These are phyloP conservation scores for Zizania latifolia DNA, from an alignment of 176 grass and related monocot genomes.

Conservation along the genomic window DNA sequence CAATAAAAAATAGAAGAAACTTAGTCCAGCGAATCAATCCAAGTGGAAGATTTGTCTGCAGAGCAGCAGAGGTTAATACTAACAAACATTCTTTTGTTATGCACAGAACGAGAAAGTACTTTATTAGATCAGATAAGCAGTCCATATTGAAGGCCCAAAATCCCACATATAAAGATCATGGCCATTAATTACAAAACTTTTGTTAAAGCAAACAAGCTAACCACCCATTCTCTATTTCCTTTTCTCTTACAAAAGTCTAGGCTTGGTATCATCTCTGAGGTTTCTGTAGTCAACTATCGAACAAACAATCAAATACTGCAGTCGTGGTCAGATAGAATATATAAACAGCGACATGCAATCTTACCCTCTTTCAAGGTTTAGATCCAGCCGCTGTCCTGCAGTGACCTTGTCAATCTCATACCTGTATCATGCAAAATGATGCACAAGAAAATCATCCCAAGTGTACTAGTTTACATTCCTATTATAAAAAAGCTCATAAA, in stretches of 20 bases:
- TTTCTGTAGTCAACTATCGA: background rate
- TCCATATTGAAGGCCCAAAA: conserved; percentile 4
- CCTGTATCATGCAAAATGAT: conserved; percentile 34
- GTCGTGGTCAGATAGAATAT: background rate
- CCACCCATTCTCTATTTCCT: background rate
- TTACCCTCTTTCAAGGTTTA: conserved; percentile 99
- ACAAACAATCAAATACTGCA: background rate
- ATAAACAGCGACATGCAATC: conserved; percentile 14
- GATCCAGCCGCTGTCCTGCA: conserved; percentile 88
- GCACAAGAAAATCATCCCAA: conserved; percentile 23
- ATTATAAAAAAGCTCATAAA: conserved; percentile 20
- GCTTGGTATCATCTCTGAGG: background rate
- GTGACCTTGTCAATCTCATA: conserved; percentile 98
- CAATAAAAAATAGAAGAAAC: background rate
- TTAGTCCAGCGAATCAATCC: background rate
- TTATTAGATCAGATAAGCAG: conserved; percentile 6
- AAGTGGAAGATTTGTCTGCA: background rate
- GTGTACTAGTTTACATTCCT: background rate
- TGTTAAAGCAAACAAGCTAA: background rate
- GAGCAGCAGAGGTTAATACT: background rate
- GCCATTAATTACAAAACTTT: background rate
- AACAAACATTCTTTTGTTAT: background rate
- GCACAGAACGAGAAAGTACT: background rate
- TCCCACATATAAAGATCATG: background rate
- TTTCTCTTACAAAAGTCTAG: background rate